Evolutionary conservation across 257 asterid genomes (phyloP).

Genomic region (Nemophila menziesii): DNA sequence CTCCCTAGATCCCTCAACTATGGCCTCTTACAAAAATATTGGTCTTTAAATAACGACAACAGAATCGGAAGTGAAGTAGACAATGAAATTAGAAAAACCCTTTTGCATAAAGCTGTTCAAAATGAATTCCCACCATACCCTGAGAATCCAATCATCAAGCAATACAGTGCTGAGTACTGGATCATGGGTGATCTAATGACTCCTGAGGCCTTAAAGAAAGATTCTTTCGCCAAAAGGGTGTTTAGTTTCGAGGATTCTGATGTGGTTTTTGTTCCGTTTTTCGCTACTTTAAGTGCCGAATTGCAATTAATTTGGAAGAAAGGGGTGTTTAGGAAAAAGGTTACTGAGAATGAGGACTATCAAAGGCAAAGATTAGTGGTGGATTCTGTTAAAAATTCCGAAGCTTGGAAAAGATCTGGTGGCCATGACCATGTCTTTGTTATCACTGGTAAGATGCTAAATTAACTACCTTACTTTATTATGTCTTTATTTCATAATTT

Average conservation of each 20-base stretch:
- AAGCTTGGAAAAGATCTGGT: slow-evolving; percentile 83
- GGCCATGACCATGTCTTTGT: slow-evolving; percentile 92
- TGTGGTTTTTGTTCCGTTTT: slow-evolving; percentile 87
- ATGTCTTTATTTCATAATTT: background rate
- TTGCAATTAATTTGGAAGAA: slow-evolving; percentile 63
- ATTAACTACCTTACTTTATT: background rate
- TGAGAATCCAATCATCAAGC: slow-evolving; percentile 71
- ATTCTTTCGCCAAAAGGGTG: slow-evolving; percentile 66
- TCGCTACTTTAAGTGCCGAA: slow-evolving; percentile 86
- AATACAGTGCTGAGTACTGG: slow-evolving; percentile 98
- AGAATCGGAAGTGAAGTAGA: slow-evolving; percentile 84
- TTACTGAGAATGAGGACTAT: slow-evolving; percentile 72
- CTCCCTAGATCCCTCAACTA: slow-evolving; percentile 90
- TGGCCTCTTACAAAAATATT: slow-evolving; percentile 60
- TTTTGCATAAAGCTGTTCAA: slow-evolving; percentile 18
- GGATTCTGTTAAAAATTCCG: slow-evolving; percentile 52
- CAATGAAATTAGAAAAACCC: slow-evolving; percentile 49
- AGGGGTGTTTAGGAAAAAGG: slow-evolving; percentile 77
- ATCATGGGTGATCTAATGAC: slow-evolving; percentile 73
- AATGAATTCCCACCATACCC: slow-evolving; percentile 61
- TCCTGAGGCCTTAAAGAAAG: slow-evolving; percentile 27
- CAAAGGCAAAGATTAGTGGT: slow-evolving; percentile 63
- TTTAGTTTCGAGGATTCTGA: slow-evolving; percentile 46
- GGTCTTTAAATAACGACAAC: slow-evolving; percentile 49
- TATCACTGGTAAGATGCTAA: slow-evolving; percentile 54